Conservation (phyloP, 345 rosid species). For the Mercurialis annua region DNA sequence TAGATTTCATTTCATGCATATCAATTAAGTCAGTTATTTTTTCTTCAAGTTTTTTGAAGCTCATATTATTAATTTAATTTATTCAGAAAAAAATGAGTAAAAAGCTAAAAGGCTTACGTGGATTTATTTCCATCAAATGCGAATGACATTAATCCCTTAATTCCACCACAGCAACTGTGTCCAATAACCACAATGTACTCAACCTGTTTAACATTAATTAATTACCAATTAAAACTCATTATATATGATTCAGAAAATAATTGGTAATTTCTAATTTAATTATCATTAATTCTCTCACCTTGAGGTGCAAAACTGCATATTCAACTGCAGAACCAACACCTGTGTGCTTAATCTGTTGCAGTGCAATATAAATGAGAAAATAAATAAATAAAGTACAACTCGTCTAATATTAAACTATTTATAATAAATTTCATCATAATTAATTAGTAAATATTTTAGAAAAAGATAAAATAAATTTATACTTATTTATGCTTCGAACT, state of each 20-base stretch:
- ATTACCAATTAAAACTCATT: not conserved
- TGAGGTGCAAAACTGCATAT: slow-evolving; percentile 89
- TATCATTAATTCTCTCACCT: slow-evolving; percentile 39
- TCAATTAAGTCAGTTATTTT: no score
- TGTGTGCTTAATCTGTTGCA: slow-evolving; percentile 37
- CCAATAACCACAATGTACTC: slow-evolving; percentile 81
- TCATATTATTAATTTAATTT: no score
- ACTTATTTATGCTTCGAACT: no score
- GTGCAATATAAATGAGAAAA: no score
- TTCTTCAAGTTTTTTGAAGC: no score
- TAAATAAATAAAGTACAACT: no score
- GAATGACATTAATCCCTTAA: slow-evolving; percentile 93
- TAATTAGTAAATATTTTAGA: no score
- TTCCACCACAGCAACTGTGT: slow-evolving; percentile 94
- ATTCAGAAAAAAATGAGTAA: no score
- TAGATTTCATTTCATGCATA: no score
- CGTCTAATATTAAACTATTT: no score
- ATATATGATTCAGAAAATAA: not conserved
- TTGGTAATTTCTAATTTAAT: not conserved
- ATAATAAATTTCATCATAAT: no score
- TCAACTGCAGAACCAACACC: slow-evolving; percentile 88
- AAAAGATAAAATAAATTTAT: no score
- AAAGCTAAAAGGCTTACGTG: slow-evolving; percentile 55
- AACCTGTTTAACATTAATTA: slow-evolving; percentile 42
- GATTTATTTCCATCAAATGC: slow-evolving; percentile 60